Base-by-base conservation (phyloP, 306 rosid genomes). In the Quercus gilva region DNA sequence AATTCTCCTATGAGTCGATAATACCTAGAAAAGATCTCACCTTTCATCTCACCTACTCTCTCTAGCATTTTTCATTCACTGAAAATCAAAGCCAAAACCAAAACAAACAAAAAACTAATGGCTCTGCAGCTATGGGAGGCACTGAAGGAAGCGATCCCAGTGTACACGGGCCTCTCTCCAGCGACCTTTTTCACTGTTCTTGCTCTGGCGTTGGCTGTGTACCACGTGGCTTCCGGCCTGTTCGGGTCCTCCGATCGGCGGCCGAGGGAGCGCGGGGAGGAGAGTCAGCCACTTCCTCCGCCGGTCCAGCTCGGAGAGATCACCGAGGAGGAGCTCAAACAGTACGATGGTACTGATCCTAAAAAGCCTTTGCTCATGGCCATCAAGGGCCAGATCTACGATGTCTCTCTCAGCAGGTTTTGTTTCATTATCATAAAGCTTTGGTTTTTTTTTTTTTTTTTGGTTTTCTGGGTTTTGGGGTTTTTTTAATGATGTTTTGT, bases 311-410 rank as follows among this genome's bases (percentile, higher is more conserved):
- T 95, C 65, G 99, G 99, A 13, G 99, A 95, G 88, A 52, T 95
- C 76, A 76, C 92, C 1, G 94, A 80, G 74, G 96, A 95, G 1
- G 97, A 92, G 14, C 85, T 95, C 63, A 87, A 86, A 65, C 85
- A 79, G 51, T 95, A 90, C 74, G 97, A 92, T 45, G 99, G 98
- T 60, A 33, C 94, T 56, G 95, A 92, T 73, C 29, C 94, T 7
- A 49, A 75, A 14, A 92, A 95, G 82, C 97, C 98, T 20, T 74
- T 95, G 71, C 99, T 95, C 68, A 92, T 95, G 97, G 99, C 98
- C 53, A 90, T 95, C 85, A 92, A 95, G 94, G 87, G 96, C 55
- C 97, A 92, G 99, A 95, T 95, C 98, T 95, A 95, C 72, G 99
- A 95, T 83, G 98, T 95, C 25, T 88, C 99, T 2, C 97, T 85